Conservation (phyloP, 805 yeast species). For the Pichia thaimueangensis region DNA sequence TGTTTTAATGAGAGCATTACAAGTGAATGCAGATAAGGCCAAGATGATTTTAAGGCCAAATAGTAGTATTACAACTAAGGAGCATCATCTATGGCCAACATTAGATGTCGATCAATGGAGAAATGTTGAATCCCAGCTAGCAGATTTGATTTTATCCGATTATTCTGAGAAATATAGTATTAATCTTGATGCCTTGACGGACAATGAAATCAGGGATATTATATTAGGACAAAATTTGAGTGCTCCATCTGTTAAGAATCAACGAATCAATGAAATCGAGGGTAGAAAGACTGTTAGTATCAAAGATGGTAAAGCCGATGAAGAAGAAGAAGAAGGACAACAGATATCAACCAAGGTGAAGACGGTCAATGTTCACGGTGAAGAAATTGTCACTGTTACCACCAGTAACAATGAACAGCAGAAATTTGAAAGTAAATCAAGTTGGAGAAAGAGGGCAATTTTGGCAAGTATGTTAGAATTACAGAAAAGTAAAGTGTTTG, state of each 20-base stretch:
- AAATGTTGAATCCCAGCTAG: conserved; percentile 75
- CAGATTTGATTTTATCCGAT: conserved; percentile 81
- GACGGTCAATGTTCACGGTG: conserved; percentile 90
- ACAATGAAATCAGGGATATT: conserved; percentile 87
- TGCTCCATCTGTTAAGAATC: conserved; percentile 84
- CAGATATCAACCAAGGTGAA: conserved; percentile 74
- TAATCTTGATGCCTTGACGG: conserved; percentile 80
- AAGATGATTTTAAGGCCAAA: conserved; percentile 73
- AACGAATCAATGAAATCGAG: conserved; percentile 73
- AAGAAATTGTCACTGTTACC: conserved; percentile 89
- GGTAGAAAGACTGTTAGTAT: conserved; percentile 36
- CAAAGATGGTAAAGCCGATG: conserved; percentile 13
- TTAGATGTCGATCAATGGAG: conserved; percentile 88
- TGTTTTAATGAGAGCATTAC: conserved; percentile 74
- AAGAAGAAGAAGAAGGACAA: conserved; percentile 35
- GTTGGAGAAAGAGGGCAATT: conserved; percentile 87
- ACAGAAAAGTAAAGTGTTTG: conserved; percentile 69
- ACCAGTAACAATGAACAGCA: conserved; percentile 84
- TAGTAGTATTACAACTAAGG: conserved; percentile 57
- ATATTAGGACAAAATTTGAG: conserved; percentile 90
- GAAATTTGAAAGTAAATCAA: conserved; percentile 74
- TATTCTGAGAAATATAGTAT: conserved; percentile 83
- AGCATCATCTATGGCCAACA: conserved; percentile 91
- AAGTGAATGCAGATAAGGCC: conserved; percentile 70
- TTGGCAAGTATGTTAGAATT: conserved; percentile 66